These are phyloP conservation scores for Russula griseocarnosa DNA, from an alignment of 768 basidiomycete species.

Conservation along the genomic window DNA sequence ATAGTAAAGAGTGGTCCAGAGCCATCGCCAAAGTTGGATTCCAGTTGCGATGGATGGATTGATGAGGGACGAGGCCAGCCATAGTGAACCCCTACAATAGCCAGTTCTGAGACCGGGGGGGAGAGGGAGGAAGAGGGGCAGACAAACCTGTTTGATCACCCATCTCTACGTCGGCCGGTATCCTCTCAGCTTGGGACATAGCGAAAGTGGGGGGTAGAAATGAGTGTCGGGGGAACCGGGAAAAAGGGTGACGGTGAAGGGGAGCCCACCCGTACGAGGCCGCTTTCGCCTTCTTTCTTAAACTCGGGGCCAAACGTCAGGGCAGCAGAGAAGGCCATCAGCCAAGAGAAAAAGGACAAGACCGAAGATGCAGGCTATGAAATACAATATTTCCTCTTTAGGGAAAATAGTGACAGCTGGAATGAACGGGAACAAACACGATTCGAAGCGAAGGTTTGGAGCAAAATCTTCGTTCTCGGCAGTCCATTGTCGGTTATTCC, in stretches of 20 bases:
- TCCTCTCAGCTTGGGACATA: background rate
- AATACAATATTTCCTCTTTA: conserved; percentile 3
- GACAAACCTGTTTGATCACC: background rate
- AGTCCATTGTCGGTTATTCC: background rate
- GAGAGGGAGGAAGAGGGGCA: background rate
- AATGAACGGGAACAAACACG: background rate
- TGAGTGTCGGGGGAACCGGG: background rate
- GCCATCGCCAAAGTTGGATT: background rate
- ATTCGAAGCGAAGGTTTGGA: background rate
- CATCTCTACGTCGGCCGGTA: background rate
- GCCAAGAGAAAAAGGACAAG: background rate
- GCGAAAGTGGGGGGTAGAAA: background rate
- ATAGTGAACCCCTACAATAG: background rate
- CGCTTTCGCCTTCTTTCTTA: background rate
- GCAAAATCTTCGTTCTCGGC: background rate
- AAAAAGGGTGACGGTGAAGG: background rate
- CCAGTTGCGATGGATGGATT: background rate
- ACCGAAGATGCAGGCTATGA: background rate
- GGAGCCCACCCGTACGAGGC: background rate
- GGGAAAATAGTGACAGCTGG: background rate
- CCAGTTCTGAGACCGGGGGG: background rate
- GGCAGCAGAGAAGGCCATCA: background rate
- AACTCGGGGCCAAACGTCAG: background rate
- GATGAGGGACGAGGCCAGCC: background rate
- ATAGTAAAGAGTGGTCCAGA: background rate